Conservation (phyloP, 1,284 basidiomycete genomes). For the Austroboletus novae-zelandiae region DNA sequence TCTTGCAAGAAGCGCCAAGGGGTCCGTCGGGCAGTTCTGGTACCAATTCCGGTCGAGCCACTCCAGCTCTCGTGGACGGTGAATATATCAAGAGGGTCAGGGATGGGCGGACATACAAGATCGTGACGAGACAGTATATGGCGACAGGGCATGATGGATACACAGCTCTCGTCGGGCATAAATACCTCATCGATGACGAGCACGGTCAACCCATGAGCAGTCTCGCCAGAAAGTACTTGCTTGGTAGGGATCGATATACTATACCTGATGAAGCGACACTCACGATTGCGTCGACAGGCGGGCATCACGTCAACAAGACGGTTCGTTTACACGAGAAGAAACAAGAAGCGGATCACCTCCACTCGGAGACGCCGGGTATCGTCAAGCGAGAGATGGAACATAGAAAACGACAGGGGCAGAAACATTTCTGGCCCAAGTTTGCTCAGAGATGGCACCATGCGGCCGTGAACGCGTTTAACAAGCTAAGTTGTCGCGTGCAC, state of each 20-base stretch:
- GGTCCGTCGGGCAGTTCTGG: slow-evolving; percentile 38
- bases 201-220: slow-evolving; percentile 78
- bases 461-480: slow-evolving; percentile 44
- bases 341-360: slow-evolving; percentile 32
- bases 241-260: slow-evolving; percentile 52
- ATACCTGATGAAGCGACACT: neutral
- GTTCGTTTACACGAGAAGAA: slow-evolving; percentile 36
- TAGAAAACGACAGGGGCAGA: slow-evolving; percentile 14
- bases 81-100: slow-evolving; percentile 55
- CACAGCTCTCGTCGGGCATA: slow-evolving; percentile 60
- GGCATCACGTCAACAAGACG: slow-evolving; percentile 66
- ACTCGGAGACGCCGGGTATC: slow-evolving; percentile 40
- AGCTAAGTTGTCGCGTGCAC: slow-evolving; percentile 48
- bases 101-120: slow-evolving; percentile 63
- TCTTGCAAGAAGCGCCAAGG: slow-evolving; percentile 49
- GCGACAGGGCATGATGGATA: slow-evolving; percentile 83
- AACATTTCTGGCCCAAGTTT: slow-evolving; percentile 24
- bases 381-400: slow-evolving; percentile 43
- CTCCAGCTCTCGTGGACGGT: slow-evolving; percentile 43
- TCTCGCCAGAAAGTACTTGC: slow-evolving; percentile 82
- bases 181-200: slow-evolving; percentile 83
- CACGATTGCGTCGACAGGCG: slow-evolving; percentile 41
- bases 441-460: slow-evolving; percentile 50
- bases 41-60: slow-evolving; percentile 38
- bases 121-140: slow-evolving; percentile 79